phyloP scores from a whole-genome alignment of 441 rosid genomes.

The Metrosideros polymorpha region DNA sequence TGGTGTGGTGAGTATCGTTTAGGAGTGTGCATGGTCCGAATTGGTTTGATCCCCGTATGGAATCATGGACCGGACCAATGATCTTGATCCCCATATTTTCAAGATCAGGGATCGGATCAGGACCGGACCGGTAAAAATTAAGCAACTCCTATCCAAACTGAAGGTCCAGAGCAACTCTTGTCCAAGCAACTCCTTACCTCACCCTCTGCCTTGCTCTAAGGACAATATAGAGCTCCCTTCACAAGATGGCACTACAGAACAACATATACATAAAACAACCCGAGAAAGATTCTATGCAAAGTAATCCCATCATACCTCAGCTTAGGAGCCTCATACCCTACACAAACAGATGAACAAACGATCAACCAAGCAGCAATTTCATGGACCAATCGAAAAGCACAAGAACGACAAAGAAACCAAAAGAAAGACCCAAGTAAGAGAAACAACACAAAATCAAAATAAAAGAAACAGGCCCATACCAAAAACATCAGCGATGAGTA shows the following conservation, averaged over 20 bases:
- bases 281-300: background rate
- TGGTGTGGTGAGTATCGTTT: too few species aligned
- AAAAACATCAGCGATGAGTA: constrained; percentile 8
- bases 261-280: background rate
- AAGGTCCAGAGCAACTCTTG: too few species aligned
- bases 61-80: too few species aligned
- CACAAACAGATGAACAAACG: background rate
- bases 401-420: background rate
- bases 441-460: background rate
- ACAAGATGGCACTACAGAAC: background rate
- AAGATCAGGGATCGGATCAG: too few species aligned
- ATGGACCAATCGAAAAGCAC: background rate
- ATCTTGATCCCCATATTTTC: too few species aligned
- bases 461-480: background rate
- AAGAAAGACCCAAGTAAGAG: background rate
- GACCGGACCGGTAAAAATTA: too few species aligned
- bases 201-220: too few species aligned
- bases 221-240: background rate
- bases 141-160: too few species aligned
- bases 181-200: too few species aligned
- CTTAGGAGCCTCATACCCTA: background rate
- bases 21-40: too few species aligned
- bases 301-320: background rate
- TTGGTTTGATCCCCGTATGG: too few species aligned
- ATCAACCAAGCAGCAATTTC: background rate